phyloP scores from a whole-genome alignment of 116 monocot species.

The Trichopus zeylanicus region DNA sequence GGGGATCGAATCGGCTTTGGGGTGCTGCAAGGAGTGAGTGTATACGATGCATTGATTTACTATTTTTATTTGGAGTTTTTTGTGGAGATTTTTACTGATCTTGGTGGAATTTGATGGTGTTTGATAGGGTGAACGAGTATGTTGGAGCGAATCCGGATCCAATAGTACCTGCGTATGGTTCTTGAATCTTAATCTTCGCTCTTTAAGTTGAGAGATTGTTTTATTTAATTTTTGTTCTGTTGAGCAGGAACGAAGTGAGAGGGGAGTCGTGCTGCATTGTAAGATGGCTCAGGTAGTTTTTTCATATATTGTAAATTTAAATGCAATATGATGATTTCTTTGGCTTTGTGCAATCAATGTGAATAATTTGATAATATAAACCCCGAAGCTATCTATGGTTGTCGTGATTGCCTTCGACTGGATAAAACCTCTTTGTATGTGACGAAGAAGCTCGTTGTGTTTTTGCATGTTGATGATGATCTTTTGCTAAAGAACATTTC shows the following conservation, averaged over 20 bases:
- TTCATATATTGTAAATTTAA: too few relatives aligned
- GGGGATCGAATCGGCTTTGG: not conserved
- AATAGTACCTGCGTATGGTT: not conserved
- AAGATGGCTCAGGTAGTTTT: not conserved
- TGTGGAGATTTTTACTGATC: too few relatives aligned
- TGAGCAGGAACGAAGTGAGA: not conserved
- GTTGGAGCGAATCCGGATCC: constrained; percentile 1
- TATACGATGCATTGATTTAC: not conserved
- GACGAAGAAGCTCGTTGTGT: too few relatives aligned
- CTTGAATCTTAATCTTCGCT: not conserved
- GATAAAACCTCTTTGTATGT: too few relatives aligned
- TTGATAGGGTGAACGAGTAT: not conserved
- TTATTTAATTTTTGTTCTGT: not conserved
- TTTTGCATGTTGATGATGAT: too few relatives aligned
- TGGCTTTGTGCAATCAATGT: too few relatives aligned
- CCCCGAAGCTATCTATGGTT: too few relatives aligned
- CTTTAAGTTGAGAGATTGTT: not conserved
- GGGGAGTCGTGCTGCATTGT: not conserved
- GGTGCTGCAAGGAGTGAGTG: not conserved
- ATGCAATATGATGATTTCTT: too few relatives aligned
- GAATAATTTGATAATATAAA: too few relatives aligned
- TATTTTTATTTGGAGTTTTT: not conserved
- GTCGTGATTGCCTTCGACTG: too few relatives aligned
- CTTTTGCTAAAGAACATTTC: too few relatives aligned
- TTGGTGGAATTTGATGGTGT: not conserved